Evolutionary conservation across 2,329 filamentous ascomycete genomes (phyloP).

Genomic region (Neopestalotiopsis sp.): DNA sequence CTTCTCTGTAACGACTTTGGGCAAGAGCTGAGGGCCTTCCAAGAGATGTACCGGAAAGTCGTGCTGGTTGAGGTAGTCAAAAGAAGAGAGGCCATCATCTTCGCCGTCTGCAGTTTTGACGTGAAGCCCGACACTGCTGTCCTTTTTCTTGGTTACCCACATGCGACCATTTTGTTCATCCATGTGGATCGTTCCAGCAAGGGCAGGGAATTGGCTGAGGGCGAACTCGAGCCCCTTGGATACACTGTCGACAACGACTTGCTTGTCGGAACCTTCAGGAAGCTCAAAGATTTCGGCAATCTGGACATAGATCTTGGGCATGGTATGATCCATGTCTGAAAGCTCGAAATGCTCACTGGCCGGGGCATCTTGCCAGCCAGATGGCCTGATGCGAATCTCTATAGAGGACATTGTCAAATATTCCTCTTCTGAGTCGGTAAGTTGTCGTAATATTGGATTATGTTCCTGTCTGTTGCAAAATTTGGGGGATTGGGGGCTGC

Average conservation of each 20-base stretch:
- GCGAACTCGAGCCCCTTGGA: constrained; percentile 25
- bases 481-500: not conserved
- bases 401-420: not conserved
- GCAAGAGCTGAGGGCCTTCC: constrained; percentile 20
- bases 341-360: constrained; percentile 18
- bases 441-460: not conserved
- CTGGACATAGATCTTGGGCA: constrained; percentile 30
- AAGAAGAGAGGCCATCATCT: not conserved
- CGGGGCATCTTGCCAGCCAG: not conserved
- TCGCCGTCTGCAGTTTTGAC: constrained; percentile 24
- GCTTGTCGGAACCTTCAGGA: constrained; percentile 17
- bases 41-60: constrained; percentile 26
- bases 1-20: constrained; percentile 22
- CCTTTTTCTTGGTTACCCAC: constrained; percentile 26
- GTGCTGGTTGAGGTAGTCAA: not conserved
- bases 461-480: not conserved
- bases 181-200: constrained; percentile 25
- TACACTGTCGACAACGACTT: constrained; percentile 23
- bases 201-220: constrained; percentile 25
- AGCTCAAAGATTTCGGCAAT: constrained; percentile 28
- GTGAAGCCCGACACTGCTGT: constrained; percentile 23
- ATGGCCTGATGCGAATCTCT: not conserved
- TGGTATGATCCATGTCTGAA: constrained; percentile 39
- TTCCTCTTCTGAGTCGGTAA: not conserved
- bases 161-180: constrained; percentile 25